Base-by-base conservation (phyloP, 2,329 filamentous ascomycete species). In the Talaromyces sp. region DNA sequence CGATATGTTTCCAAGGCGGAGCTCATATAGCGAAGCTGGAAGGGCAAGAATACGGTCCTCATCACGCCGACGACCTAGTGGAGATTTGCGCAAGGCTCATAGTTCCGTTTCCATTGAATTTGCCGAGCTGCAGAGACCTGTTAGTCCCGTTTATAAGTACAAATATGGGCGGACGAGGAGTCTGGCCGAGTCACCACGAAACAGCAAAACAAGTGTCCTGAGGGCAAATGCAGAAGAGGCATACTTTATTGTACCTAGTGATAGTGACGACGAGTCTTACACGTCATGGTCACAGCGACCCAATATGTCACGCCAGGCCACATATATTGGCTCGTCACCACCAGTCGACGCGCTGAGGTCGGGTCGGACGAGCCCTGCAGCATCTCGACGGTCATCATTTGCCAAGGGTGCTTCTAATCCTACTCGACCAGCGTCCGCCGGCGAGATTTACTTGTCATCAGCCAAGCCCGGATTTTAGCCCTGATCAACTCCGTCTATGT, bases 1-100 rank as follows among this genome's bases (percentile, higher is more conserved):
- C 31, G 40, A 15, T 2, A 22, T 53, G 54, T 67, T 58, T 22
- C 47, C 38, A 6, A 45, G 65, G n/a, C 65, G 70, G 29, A 74
- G 75, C 53, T 78, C 76, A 0, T 73, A 74, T 47, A 73, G 72
- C 19, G 74, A 77, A 45, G 29, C 73, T 56, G 60, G 70, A 61
- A 69, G 68, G 63, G 31, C 61, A 60, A 47, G 62, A 63, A 31
- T 36, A 2, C 64, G 58, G 29, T 58, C 65, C 11, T 64, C 66
- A 22, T 66, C 66, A 3, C 63, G 43, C 11, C 67, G 59, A 6
- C 67, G 56, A 45, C 59, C 62, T 17, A 65, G 58, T 34, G 58
- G 64, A 7, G 65, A 66, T 19, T 29, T 72, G 4, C 67, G 67
- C 54, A 69, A 70, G 40, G 67, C 71, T 13, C 68, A 63, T 19